Evolutionary conservation across 441 rosid genomes (phyloP), one percentile per base, ranked within the genome.

Genomic region (Adansonia madagascariensis): DNA sequence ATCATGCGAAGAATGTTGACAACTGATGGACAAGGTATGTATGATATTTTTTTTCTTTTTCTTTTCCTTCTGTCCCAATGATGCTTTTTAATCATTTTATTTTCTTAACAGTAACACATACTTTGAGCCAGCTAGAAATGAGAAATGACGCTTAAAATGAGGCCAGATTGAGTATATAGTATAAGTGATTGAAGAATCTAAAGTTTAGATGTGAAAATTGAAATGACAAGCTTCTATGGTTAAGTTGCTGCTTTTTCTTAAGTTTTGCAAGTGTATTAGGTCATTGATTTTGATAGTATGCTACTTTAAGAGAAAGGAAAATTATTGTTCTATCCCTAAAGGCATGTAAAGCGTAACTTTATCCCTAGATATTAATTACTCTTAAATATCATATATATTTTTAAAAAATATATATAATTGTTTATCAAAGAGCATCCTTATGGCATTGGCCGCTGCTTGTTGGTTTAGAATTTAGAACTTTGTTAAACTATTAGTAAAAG

Each of bases 1-100:
- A 93, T 97, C 81, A 97, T 93, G 99, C 95, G 89, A 75, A 92
- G 89, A 84, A 97, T 94, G 99, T 80, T 94, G 90, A 94, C 98
- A 78, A 91, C 99, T 24, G 99, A 93, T 85, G 99, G 98, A 75
- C 97, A 93, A 88, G 99, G 99, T 94, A 76, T 78, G 47, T 47
- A 8, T 4, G n/a, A n/a, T n/a, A n/a, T n/a, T n/a, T n/a, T n/a
- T n/a, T n/a, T 3, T 4, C 0, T 7, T 20, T 31, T 31, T 31
- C 35, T 50, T 27, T 44, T 12, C 17, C 41, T 4, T 9, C 9
- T 18, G 0, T 50, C 18, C 46, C 4, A 11, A 49, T 17, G 75
- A 7, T 63, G 15, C 14, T n/a, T 71, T 76, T 22, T 68, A 20
- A 20, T 41, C 35, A 24, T 17, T 24, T n/a, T 15, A 46, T 61